Base-by-base conservation (phyloP, 352 stramenopile genomes). In the Phytophthora capsici region DNA sequence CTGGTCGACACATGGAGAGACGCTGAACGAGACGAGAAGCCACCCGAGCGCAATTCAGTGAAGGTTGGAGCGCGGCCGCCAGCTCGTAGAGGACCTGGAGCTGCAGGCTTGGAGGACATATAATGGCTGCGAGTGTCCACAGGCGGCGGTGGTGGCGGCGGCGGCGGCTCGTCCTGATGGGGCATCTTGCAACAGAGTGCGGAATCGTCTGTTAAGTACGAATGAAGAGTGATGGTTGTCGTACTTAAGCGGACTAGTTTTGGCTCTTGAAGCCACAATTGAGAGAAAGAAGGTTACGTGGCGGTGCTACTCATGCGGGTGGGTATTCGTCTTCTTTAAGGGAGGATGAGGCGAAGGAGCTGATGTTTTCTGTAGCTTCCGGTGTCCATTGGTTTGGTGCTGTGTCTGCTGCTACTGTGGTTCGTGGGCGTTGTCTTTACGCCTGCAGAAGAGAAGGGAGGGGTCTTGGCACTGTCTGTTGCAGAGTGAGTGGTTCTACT, bases 381-480 rank as follows among this genome's bases (percentile, higher is more conserved):
- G 23, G 83, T 77, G 46, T 94, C 88, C 30, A 70, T 91, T 34
- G 69, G 68, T 38, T 66, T 93, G 26, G 73, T 93, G 53, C 64
- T 91, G 28, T 13, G 77, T 36, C 73, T 95, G 61, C 61, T 78
- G 58, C 66, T 94, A 38, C 59, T 93, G 37, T 95, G 85, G 85
- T 38, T 89, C 20, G 26, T 91, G n/a, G 86, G 88, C 34, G 77
- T 66, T n/a, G 13, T 92, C 2, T 89, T 94, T 66, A 93, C 88
- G 16, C 84, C 88, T 25, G 66, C 64, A 51, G 77, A 86, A 52
- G 85, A 95, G 53, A 72, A 70, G 16, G 78, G 72, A 20, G 85
- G 85, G n/a, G 77, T 91, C 23, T 67, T 95, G 45, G 79, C 85
- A 45, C 70, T 95, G 56, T 95, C 88, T 0, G 84, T 95, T 26